Base-by-base conservation (phyloP, 2,329 filamentous ascomycete species). In the Botryotinia calthae region DNA sequence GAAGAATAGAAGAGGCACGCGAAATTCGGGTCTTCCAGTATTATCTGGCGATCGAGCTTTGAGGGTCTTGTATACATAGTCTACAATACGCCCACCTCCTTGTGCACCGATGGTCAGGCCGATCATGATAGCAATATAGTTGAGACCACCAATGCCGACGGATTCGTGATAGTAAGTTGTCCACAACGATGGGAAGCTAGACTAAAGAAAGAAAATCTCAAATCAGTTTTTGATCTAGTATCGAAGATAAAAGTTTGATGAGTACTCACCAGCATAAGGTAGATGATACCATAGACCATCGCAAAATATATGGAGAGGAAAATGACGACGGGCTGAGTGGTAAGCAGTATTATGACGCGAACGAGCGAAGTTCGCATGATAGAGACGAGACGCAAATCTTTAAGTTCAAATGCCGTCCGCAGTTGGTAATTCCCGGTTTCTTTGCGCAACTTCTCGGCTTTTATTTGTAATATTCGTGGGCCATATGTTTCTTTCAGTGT, bases 111-210 rank as follows among this genome's bases (percentile, higher is more conserved):
- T 76, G 16, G 81, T 64, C 25, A 79, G 77, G 51, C 85, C 86
- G 68, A 88, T 51, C 75, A 85, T 81, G 56, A 84, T 76, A 72
- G 85, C 84, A 74, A 89, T 74, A 79, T 87, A 28, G 85, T 90
- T 0, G 85, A 87, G 63, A 0, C 87, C 87, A 34, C 86, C 88
- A 56, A 87, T 87, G 67, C 87, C 86, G 16, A 85, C 82, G 0
- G 85, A 84, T 76, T 89, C 83, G 70, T 83, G 78, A 77, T 92
- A 93, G 18, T 83, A 81, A 0, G 78, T 75, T 2, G 79, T 82
- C 87, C 88, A 92, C 1, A 92, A 82, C 0, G 80, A 78, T 0
- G 90, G 86, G 75, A 90, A 90, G 2, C 86, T 90, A 0, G 87
- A 86, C 51, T 54, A 54, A 18, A 16, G 28, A 5, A 18, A 54